phyloP scores from a whole-genome alignment of 2,329 filamentous ascomycete genomes.

The Sclerotinia borealis region DNA sequence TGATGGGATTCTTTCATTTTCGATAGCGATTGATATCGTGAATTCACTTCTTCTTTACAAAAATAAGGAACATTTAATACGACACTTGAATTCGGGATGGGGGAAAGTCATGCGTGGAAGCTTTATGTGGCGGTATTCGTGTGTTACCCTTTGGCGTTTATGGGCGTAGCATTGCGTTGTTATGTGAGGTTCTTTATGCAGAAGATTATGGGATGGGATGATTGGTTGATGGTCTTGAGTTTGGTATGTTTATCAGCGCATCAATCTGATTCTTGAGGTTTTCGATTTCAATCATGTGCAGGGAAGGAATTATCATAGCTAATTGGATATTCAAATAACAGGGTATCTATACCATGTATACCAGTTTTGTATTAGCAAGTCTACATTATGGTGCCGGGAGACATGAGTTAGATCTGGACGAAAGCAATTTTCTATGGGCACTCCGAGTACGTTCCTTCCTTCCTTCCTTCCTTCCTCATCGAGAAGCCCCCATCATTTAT shows the following conservation, averaged over 20 bases:
- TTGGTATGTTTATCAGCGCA: background rate
- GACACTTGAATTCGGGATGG: background rate
- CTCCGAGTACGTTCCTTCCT: background rate
- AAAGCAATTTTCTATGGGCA: background rate
- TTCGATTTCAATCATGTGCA: too few species aligned
- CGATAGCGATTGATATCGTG: background rate
- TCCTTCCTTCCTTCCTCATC: background rate
- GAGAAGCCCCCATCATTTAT: background rate
- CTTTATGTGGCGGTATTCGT: background rate
- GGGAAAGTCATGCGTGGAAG: background rate
- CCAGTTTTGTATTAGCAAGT: background rate
- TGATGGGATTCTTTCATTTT: background rate
- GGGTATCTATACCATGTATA: background rate
- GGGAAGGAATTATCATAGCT: too few species aligned
- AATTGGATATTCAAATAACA: background rate
- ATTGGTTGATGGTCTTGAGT: background rate
- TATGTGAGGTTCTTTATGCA: conserved; percentile 30
- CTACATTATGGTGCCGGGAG: background rate
- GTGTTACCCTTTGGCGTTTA: background rate
- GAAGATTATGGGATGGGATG: background rate
- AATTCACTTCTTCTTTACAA: background rate
- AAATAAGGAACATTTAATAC: background rate
- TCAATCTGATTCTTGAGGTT: too few species aligned
- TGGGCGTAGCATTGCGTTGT: conserved; percentile 21
- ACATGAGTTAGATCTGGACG: background rate